Conservation (phyloP, 176 grass and related monocot genomes). For the Cocos nucifera region DNA sequence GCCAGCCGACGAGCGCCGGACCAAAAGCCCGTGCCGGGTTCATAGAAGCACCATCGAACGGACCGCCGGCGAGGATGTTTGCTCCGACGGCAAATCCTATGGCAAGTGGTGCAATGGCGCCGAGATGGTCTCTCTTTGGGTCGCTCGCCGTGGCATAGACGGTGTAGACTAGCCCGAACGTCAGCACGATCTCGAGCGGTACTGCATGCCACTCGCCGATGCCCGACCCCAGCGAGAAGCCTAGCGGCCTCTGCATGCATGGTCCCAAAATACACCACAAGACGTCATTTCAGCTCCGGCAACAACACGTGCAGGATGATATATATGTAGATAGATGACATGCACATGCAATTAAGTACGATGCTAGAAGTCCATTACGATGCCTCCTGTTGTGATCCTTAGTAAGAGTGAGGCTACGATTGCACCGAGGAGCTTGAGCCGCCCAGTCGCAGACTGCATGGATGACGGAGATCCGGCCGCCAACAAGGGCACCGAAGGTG, state of each 20-base stretch:
- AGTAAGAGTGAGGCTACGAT: conserved; percentile 52
- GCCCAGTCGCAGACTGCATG: conserved; percentile 60
- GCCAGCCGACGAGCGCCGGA: conserved; percentile 68
- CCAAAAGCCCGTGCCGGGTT: conserved; percentile 64
- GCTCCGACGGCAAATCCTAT: conserved; percentile 70
- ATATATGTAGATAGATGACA: no score
- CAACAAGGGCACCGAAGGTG: conserved; percentile 70
- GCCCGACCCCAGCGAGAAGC: conserved; percentile 37
- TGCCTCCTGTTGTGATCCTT: conserved; percentile 48
- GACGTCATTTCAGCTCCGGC: no score
- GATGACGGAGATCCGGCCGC: conserved; percentile 59
- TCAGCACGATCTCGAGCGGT: conserved; percentile 64
- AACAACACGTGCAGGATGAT: background rate
- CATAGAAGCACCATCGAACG: conserved; percentile 87
- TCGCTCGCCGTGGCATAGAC: conserved; percentile 64
- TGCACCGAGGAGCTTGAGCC: conserved; percentile 76
- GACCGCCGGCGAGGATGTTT: conserved; percentile 62
- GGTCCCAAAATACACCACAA: no score
- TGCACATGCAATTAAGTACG: background rate
- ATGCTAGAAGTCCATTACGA: conserved; percentile 24
- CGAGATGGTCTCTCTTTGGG: conserved; percentile 16
- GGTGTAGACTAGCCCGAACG: no score
- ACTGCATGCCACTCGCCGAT: conserved; percentile 57
- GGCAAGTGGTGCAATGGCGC: conserved; percentile 49
- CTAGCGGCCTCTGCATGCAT: conserved; percentile 56